Evolutionary conservation across 345 rosid species (phyloP).

Genomic region (Ceriops tagal): DNA sequence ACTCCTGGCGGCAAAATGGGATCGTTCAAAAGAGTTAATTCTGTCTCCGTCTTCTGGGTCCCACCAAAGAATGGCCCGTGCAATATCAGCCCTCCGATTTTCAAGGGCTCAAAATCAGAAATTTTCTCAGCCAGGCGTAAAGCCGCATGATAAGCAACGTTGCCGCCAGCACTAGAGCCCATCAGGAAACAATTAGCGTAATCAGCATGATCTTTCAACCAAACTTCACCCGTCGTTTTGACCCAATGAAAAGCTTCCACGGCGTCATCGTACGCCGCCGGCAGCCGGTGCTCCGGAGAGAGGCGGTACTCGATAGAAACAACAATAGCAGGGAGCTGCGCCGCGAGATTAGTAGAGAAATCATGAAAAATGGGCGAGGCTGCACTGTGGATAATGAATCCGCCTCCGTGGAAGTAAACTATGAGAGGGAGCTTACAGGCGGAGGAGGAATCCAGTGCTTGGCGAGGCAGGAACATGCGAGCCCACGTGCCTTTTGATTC

Average conservation of each 20-base stretch:
- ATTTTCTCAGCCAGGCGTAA: slow-evolving; percentile 21
- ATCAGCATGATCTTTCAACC: slow-evolving; percentile 28
- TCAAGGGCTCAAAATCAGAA: slow-evolving; percentile 33
- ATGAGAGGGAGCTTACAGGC: slow-evolving; percentile 43
- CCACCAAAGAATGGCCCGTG: slow-evolving; percentile 67
- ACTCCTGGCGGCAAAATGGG: slow-evolving; percentile 20
- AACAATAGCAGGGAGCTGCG: slow-evolving; percentile 34
- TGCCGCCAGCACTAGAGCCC: slow-evolving; percentile 66
- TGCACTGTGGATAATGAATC: slow-evolving; percentile 43
- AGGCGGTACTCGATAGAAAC: slow-evolving; percentile 49
- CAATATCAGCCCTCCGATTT: slow-evolving; percentile 57
- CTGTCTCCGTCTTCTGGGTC: slow-evolving; percentile 37
- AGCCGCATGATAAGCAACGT: slow-evolving; percentile 50
- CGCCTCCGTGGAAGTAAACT: slow-evolving; percentile 61
- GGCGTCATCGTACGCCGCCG: slow-evolving; percentile 29
- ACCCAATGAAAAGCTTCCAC: slow-evolving; percentile 29
- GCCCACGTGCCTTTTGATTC: slow-evolving; percentile 9
- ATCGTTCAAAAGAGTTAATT: slow-evolving; percentile 33
- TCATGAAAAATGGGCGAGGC: slow-evolving; percentile 15
- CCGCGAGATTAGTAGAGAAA: slow-evolving; percentile 36
- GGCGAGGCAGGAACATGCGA: slow-evolving; percentile 17
- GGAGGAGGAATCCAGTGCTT: background rate
- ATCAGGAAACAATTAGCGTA: slow-evolving; percentile 38
- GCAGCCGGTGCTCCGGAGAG: slow-evolving; percentile 34
- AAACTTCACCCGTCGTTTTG: slow-evolving; percentile 7